A percentile compares a stretch with the other conserved stretches of the same genome.
Conservation (phyloP, 1,284 basidiomycete genomes). For the Trichosporon sp. region DNA sequence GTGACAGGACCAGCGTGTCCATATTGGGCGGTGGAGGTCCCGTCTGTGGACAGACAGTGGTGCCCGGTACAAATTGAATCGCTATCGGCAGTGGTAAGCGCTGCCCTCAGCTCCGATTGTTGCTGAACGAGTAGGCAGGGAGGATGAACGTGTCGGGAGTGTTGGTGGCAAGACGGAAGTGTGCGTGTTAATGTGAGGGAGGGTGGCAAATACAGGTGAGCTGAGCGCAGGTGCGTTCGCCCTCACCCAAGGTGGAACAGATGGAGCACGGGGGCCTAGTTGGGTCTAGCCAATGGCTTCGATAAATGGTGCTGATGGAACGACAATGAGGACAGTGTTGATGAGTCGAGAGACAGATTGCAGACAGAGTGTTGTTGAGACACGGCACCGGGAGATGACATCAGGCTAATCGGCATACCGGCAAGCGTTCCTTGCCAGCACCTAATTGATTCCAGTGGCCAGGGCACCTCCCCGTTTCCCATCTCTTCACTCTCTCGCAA, state of each 20-base stretch:
- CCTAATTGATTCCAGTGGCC: not conserved
- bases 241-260: not conserved
- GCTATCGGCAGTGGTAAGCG: not conserved
- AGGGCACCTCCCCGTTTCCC: not conserved
- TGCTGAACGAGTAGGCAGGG: too few species aligned
- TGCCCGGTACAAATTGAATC: not conserved
- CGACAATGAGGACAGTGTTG: not conserved
- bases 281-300: not conserved
- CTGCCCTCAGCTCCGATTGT: not conserved
- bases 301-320: not conserved
- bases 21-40: slow-evolving; percentile 6
- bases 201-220: slow-evolving; percentile 7
- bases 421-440: slow-evolving; percentile 15
- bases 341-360: not conserved
- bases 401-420: not conserved
- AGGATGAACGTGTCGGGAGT: not conserved
- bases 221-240: not conserved
- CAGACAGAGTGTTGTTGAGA: slow-evolving; percentile 11
- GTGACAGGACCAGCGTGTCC: slow-evolving; percentile 70
- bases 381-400: slow-evolving; percentile 3
- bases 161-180: not conserved
- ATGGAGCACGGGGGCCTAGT: not conserved
- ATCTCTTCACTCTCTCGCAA: not conserved
- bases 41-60: not conserved
- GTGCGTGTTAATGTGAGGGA: not conserved